Evolutionary conservation across 306 rosid genomes (phyloP).

Genomic region (Malus sylvestris): DNA sequence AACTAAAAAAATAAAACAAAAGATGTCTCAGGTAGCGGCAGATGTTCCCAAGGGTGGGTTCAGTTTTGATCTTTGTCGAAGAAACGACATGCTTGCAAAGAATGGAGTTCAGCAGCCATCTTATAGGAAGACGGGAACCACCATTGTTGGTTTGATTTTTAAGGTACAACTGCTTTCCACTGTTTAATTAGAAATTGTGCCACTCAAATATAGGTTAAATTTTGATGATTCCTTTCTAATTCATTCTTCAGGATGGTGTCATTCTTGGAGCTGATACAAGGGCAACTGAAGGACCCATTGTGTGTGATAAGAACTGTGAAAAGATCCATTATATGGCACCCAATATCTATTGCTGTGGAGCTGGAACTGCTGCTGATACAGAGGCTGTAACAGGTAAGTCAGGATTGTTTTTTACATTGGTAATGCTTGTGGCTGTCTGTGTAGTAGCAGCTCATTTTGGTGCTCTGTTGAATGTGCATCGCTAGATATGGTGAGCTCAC

Average conservation of each 20-base stretch:
- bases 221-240: background rate
- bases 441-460: background rate
- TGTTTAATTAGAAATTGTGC: background rate
- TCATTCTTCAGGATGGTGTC: slow-evolving; percentile 67
- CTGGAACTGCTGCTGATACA: slow-evolving; percentile 98
- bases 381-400: slow-evolving; percentile 92
- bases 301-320: slow-evolving; percentile 89
- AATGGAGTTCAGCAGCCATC: slow-evolving; percentile 57
- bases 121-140: slow-evolving; percentile 82
- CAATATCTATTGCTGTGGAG: slow-evolving; percentile 93
- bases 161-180: slow-evolving; percentile 33
- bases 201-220: background rate
- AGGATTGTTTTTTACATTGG: background rate
- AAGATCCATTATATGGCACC: slow-evolving; percentile 98
- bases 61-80: slow-evolving; percentile 80
- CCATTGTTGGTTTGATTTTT: slow-evolving; percentile 79
- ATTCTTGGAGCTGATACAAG: slow-evolving; percentile 98
- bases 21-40: slow-evolving; percentile 42
- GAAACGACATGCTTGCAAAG: slow-evolving; percentile 74
- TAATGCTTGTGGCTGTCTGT: background rate
- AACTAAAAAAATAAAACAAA: background rate
- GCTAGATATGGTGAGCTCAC: slow-evolving; percentile 95
- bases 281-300: slow-evolving; percentile 94
- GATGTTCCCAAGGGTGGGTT: slow-evolving; percentile 86
- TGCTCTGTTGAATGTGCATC: slow-evolving; percentile 5